These are phyloP conservation scores for Haplosporangium sp. DNA, from an alignment of 371 early-diverging fungal genomes.

Conservation along the genomic window DNA sequence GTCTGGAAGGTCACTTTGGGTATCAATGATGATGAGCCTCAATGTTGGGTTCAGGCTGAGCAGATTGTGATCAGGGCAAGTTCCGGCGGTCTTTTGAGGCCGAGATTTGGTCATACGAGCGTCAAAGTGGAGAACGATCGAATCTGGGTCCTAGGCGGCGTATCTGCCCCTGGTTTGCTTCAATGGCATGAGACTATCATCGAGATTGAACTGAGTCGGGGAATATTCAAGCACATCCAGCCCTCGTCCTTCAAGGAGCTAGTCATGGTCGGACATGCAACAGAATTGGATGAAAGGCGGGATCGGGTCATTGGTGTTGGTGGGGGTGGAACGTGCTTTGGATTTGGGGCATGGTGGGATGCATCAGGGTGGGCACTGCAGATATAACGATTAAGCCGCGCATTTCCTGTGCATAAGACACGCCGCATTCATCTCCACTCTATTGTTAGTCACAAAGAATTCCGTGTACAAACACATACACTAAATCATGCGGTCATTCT, in stretches of 20 bases:
- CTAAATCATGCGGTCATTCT: too few relatives aligned
- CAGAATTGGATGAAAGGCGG: constrained; percentile 23
- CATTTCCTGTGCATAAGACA: too few relatives aligned
- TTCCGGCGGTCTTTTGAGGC: constrained; percentile 9
- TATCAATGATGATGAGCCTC: constrained; percentile 3
- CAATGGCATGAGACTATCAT: constrained; percentile 50
- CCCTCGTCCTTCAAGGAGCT: constrained; percentile 36
- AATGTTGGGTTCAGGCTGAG: constrained; percentile 20
- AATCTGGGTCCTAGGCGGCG: constrained; percentile 46
- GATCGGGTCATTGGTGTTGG: constrained; percentile 41
- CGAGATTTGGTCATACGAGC: constrained; percentile 44
- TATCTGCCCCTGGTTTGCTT: constrained; percentile 40
- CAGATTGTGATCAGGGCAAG: constrained; percentile 11
- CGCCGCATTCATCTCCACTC: too few relatives aligned
- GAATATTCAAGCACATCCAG: constrained; percentile 19
- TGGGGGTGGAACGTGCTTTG: constrained; percentile 54
- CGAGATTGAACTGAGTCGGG: constrained; percentile 24
- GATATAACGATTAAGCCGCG: too few relatives aligned
- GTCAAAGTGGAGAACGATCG: constrained; percentile 24
- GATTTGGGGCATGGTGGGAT: constrained; percentile 54
- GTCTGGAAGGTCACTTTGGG: constrained; percentile 30
- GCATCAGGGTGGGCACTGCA: constrained; percentile 30
- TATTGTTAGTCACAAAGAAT: too few relatives aligned
- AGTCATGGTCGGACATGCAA: constrained; percentile 52
- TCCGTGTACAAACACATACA: too few relatives aligned